Evolutionary conservation across 2,329 filamentous ascomycete species (phyloP), one percentile per base, ranked within the genome.

Genomic region (Cladosporium cucumerinum): DNA sequence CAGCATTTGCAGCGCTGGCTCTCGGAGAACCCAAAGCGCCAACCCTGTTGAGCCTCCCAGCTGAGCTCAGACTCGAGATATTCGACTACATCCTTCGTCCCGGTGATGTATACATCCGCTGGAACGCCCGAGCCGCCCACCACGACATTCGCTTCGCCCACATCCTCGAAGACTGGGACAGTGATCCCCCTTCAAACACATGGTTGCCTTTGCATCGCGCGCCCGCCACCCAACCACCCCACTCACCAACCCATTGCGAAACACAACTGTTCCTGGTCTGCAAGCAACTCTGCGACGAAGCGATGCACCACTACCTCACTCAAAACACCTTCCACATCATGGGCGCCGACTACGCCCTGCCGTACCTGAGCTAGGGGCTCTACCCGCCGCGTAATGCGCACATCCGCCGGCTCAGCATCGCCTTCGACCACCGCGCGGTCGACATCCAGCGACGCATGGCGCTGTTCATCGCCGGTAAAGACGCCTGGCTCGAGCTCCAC

Each of bases 271-370:
- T 74, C 57, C 71, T 74, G 26, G 71, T 79, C 43, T 72, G 66
- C 66, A 72, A 69, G 57, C 77, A 79, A 64, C 71, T 80, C 0
- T 71, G 73, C 1, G 69, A 72, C 21, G 68, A 74, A 34, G 69
- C 78, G 0, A 52, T 64, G 54, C 54, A 64, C 43, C 46, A 64
- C 55, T 64, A 59, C 62, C 57, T 64, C 23, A 36, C 62, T 6
- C 43, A 39, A 21, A 64, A 64, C 55, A 64, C 43, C 16, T 64
- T 64, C 55, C 49, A 64, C 62, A 36, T 64, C 46, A 57, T 59
- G 62, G 62, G 62, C 62, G 4, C 16, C 11, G 62, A 64, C 30
- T 39, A 25, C 43, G 54, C 54, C 16, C 55, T 64, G n/a, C 62
- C 62, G 32, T 64, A 64, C 23, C 46, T 59, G 62, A 59, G 57